Conservation (phyloP, 495 filamentous ascomycete genomes). For the Neurospora sp. region DNA sequence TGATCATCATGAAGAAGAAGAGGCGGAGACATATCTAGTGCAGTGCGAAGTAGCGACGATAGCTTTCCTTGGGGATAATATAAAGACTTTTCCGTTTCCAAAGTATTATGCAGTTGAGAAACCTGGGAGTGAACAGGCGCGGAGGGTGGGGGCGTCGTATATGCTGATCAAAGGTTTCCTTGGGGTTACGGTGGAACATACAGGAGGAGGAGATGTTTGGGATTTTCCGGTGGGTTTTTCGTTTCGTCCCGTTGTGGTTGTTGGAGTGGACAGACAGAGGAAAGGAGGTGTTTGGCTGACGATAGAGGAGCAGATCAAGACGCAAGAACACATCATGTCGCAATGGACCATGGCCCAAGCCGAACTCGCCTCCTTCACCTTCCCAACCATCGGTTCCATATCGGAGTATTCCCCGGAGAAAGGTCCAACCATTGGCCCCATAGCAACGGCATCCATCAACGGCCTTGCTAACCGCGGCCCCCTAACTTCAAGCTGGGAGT, state of each 20-base stretch:
- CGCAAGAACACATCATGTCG: conserved; percentile 20
- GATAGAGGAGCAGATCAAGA: conserved; percentile 6
- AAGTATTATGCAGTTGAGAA: conserved; percentile 14
- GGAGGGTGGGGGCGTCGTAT: conserved; percentile 15
- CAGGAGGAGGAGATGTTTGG: conserved; percentile 9
- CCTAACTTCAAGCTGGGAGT: conserved; percentile 5
- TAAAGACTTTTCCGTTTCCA: conserved; percentile 7
- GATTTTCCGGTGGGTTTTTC: conserved; percentile 14
- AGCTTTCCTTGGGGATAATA: conserved; percentile 10
- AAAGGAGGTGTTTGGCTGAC: neutral
- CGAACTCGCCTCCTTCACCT: conserved; percentile 5
- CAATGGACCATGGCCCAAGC: conserved; percentile 18
- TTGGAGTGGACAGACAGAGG: neutral
- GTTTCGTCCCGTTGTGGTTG: neutral
- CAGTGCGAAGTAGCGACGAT: conserved; percentile 20
- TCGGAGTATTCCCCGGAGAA: neutral
- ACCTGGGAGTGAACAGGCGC: conserved; percentile 10
- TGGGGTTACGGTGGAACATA: conserved; percentile 18
- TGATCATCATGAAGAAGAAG: neutral
- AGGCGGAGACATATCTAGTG: conserved; percentile 14
- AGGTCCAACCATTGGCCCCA: conserved; percentile 3
- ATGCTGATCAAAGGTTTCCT: conserved; percentile 26
- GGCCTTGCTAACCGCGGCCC: conserved; percentile 1
- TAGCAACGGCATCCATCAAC: conserved; percentile 5
- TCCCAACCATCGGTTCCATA: conserved; percentile 10